Conservation (phyloP, 1,284 basidiomycete genomes). For the Entoloma clypeatum region DNA sequence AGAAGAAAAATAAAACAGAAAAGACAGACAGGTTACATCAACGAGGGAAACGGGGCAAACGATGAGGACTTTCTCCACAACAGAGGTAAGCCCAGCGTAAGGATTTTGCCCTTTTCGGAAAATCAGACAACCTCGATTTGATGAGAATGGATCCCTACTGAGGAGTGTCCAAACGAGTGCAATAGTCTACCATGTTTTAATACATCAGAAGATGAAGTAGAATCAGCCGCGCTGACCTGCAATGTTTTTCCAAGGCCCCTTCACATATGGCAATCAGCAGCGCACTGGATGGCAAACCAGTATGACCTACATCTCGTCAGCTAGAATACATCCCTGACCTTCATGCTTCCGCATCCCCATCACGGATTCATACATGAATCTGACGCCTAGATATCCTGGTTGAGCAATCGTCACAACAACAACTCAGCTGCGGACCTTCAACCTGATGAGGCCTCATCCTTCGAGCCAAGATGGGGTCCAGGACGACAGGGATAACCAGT, state of each 20-base stretch:
- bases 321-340: constrained; percentile 91
- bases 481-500: constrained; percentile 79
- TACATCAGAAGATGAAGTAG: background rate
- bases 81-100: constrained; percentile 57
- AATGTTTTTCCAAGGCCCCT: constrained; percentile 95
- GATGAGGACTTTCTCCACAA: constrained; percentile 78
- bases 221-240: constrained; percentile 42
- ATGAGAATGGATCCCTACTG: constrained; percentile 46
- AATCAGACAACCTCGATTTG: constrained; percentile 8
- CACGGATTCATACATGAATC: constrained; percentile 94
- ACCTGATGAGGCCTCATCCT: constrained; percentile 87
- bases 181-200: constrained; percentile 60
- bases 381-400: constrained; percentile 49
- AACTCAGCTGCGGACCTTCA: constrained; percentile 55
- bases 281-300: constrained; percentile 11
- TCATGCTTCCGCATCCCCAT: constrained; percentile 92
- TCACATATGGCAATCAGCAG: constrained; percentile 12
- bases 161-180: constrained; percentile 85
- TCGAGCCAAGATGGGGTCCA: constrained; percentile 85
- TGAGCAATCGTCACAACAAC: background rate
- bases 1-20: background rate
- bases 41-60: constrained; percentile 94
- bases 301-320: constrained; percentile 88
- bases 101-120: constrained; percentile 73
- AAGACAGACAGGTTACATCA: constrained; percentile 46